These are phyloP conservation scores for Chrysopogon serrulatus DNA, from an alignment of 176 grass and related monocot genomes.

Conservation along the genomic window DNA sequence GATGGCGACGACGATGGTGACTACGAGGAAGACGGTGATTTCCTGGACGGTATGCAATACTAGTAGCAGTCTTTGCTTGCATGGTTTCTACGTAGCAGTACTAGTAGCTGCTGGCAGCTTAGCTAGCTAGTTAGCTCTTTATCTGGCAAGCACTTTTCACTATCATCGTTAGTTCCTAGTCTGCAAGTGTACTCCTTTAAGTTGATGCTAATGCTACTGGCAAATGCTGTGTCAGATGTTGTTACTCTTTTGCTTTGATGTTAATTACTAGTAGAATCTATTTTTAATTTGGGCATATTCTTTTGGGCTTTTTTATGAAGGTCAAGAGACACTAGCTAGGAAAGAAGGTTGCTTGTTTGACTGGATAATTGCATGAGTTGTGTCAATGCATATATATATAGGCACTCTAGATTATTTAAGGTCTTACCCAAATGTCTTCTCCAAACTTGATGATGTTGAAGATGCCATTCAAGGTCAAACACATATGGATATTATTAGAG, in stretches of 20 bases:
- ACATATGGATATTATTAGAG: neutral
- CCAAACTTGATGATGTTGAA: neutral
- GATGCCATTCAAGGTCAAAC: neutral
- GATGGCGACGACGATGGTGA: slow-evolving; percentile 54
- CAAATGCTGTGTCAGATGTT: slow-evolving; percentile 5
- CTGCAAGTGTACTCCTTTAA: slow-evolving; percentile 21
- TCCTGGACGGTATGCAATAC: slow-evolving; percentile 65
- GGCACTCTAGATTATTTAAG: neutral
- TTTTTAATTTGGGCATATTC: neutral
- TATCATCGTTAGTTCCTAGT: neutral
- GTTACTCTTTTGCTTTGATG: neutral
- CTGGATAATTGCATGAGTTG: neutral
- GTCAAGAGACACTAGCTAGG: neutral
- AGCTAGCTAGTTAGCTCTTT: slow-evolving; percentile 15
- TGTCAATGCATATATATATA: neutral
- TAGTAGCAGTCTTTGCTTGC: neutral
- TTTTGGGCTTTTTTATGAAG: neutral
- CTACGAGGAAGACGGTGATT: slow-evolving; percentile 47
- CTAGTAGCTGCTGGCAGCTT: neutral
- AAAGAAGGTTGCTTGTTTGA: neutral
- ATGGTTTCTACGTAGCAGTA: slow-evolving; percentile 18
- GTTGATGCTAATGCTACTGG: neutral
- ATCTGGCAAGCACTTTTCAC: slow-evolving; percentile 15
- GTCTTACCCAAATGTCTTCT: neutral
- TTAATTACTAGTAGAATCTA: neutral